phyloP scores from a whole-genome alignment of 202 grass and related monocot species.

The Dendrocalamus latiflorus region DNA sequence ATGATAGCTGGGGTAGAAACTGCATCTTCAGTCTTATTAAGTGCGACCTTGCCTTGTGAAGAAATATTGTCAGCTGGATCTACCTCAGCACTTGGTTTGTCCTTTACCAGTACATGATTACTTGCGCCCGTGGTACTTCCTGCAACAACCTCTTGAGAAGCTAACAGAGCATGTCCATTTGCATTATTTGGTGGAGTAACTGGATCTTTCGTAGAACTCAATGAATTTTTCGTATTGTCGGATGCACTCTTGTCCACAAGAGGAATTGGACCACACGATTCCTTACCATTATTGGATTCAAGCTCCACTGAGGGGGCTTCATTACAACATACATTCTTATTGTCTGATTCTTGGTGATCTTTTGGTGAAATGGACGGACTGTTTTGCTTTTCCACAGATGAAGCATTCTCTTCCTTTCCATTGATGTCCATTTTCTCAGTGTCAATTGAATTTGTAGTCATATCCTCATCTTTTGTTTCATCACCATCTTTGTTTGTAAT shows the following conservation, averaged over 20 bases:
- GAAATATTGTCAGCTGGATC: conserved; percentile 25
- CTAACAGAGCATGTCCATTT: conserved; percentile 37
- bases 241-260: conserved; percentile 22
- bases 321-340: conserved; percentile 29
- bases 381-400: too few species aligned
- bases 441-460: conserved; percentile 22
- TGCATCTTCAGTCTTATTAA: conserved; percentile 36
- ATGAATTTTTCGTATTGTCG: conserved; percentile 15
- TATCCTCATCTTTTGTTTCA: conserved; percentile 47
- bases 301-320: conserved; percentile 8
- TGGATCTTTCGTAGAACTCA: conserved; percentile 19
- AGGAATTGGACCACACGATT: conserved; percentile 31
- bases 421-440: conserved; percentile 40
- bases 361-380: conserved; percentile 36
- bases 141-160: conserved; percentile 37
- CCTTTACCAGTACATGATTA: conserved; percentile 28
- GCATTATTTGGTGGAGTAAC: conserved; percentile 30
- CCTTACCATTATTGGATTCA: conserved; percentile 14
- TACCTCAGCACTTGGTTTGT: conserved; percentile 37
- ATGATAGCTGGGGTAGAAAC: conserved; percentile 6
- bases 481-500: conserved; percentile 35
- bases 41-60: conserved; percentile 23
- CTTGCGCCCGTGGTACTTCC: conserved; percentile 37
- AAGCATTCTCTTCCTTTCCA: conserved; percentile 52
- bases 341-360: conserved; percentile 29